Evolutionary conservation across 805 yeast genomes (phyloP), one percentile per base, ranked within the genome.

Genomic region (Pichia membranifaciens): DNA sequence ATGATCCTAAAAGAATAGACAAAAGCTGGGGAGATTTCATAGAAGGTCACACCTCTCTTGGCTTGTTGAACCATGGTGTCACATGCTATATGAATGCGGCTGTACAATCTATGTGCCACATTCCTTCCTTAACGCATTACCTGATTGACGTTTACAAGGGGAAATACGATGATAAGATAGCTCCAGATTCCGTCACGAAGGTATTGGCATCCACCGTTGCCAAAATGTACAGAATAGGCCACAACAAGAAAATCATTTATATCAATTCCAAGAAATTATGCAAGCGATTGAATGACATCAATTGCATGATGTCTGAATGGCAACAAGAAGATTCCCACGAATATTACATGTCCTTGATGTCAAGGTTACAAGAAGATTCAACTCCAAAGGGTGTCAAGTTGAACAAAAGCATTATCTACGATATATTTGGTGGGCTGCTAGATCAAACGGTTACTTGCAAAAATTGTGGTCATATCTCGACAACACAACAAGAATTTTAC

Each of bases 321-420:
- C 90, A 88, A 66, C 99, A 93, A 65, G 98, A 93, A 66, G 99
- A 93, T 66, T 85, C 96, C 0, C 99, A 93, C 66, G 99, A 93
- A 67, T 93, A 90, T 68, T 87, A 84, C 64, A 90, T 90, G 97
- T 87, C 96, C 12, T 70, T 90, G 51, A 75, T 90, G 74, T 79
- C 91, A 7, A 70, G 96, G 44, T 68, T 90, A 44, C 98, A 90
- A 66, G 97, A 90, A 61, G 97, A 90, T 61, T 76, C 87, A 12
- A 88, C 93, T 1, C 98, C 98, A 33, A 83, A 78, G 60, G 96
- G 96, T n/a, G 75, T 71, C 41, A 90, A 90, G 61, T 70, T 90
- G 58, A 85, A 84, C 54, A 75, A 82, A 54, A 84, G 95, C 47
- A 81, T 91, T 32, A 71, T 93, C 16, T 89, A 91, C 65, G 96